Base-by-base conservation (phyloP, 2,329 filamentous ascomycete genomes). In the Colletotrichum spinosum region DNA sequence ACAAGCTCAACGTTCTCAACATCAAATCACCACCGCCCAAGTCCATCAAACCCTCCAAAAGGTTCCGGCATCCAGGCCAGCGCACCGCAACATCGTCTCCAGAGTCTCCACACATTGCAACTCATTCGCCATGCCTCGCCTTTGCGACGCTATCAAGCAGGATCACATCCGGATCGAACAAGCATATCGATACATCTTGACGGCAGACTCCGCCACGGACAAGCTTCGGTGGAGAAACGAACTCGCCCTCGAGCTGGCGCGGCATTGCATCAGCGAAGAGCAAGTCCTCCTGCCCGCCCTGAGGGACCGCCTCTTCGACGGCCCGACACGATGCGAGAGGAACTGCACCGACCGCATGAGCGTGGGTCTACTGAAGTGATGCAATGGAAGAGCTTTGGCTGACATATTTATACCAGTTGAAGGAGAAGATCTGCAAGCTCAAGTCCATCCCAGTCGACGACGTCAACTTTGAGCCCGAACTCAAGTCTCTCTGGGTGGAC, bases 161-260 rank as follows among this genome's bases (percentile, higher is more conserved):
- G 64, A 67, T n/a, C 64, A 67, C 39, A 39, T 60, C 2, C 53
- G 56, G 17, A 64, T 67, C 12, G 64, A 67, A 13, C 64, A 67
- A 25, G 60, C 60, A 15, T 65, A 59, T 33, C 54, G 60, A 9
- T 64, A 59, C 15, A 64, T 60, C 2, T 55, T 64, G 9, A 67
- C 60, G 6, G 51, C 64, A 11, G 39, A 49, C 2, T 50, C 39
- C 2, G 6, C 38, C 2, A 54, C 64, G 2, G 64, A 67, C 8
- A 65, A 64, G 13, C n/a, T 60, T 17, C 41, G 44, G 3, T 67
- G 64, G 64, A 59, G 60, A 9, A 60, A 60, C 9, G 64, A 64
- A 15, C 46, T 67, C 8, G 60, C 54, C 1, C 60, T 67, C 4
- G 64, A 67, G 34, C 64, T 67, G 6, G 64, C 64, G n/a, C n/a